Evolutionary conservation across 495 filamentous ascomycete species (phyloP).

Genomic region (Oleoguttula mirabilis): DNA sequence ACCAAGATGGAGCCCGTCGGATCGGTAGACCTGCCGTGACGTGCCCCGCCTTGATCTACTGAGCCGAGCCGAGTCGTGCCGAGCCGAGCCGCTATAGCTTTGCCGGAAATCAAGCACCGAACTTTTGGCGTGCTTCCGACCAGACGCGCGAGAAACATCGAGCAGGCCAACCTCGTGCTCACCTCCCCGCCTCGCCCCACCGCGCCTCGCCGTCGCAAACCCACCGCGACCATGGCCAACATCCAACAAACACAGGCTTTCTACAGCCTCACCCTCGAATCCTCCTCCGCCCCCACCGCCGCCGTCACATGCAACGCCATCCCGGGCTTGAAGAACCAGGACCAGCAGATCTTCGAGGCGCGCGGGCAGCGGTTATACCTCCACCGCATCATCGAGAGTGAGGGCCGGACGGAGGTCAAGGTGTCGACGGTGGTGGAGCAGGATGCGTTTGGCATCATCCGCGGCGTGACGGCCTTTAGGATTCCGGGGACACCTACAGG

Average conservation of each 20-base stretch:
- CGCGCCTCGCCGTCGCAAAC: too few species aligned
- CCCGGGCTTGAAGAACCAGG: slow-evolving; percentile 61
- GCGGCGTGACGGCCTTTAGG: slow-evolving; percentile 74
- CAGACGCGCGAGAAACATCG: too few species aligned
- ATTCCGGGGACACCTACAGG: slow-evolving; percentile 92
- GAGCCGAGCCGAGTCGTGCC: too few species aligned
- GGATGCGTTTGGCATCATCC: slow-evolving; percentile 91
- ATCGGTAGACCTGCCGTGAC: too few species aligned
- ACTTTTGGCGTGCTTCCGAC: too few species aligned
- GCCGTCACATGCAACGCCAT: slow-evolving; percentile 82
- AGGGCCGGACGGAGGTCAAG: slow-evolving; percentile 73
- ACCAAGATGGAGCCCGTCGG: too few species aligned
- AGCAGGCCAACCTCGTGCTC: neutral
- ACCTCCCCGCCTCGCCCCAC: neutral
- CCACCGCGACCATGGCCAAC: too few species aligned
- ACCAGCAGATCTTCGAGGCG: slow-evolving; percentile 92
- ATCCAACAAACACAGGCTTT: slow-evolving; percentile 35
- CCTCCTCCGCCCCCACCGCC: slow-evolving; percentile 75
- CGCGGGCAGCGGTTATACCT: slow-evolving; percentile 83
- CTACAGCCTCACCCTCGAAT: slow-evolving; percentile 89
- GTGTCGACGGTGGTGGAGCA: slow-evolving; percentile 74
- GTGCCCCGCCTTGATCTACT: too few species aligned
- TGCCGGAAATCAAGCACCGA: too few species aligned
- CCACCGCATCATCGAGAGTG: slow-evolving; percentile 43
- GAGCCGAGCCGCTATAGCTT: too few species aligned